Evolutionary conservation across 1,284 basidiomycete genomes (phyloP).

Genomic region (Marasmius tenuissimus): DNA sequence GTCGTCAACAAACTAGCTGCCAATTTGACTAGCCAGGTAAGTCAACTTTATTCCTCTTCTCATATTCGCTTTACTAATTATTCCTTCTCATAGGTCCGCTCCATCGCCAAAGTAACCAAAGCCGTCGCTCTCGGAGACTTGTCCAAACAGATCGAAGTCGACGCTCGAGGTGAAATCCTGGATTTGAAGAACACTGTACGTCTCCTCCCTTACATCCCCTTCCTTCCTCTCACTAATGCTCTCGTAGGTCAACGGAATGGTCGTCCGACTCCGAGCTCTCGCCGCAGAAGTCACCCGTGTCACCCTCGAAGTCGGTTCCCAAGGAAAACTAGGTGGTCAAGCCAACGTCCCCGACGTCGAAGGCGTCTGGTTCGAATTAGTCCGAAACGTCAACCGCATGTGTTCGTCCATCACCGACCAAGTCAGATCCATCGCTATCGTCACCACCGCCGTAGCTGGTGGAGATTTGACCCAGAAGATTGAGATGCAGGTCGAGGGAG

Average conservation of each 20-base stretch:
- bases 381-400: conserved; percentile 89
- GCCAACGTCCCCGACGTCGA: conserved; percentile 93
- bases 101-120: conserved; percentile 96
- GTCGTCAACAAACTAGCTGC: conserved; percentile 93
- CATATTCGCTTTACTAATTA: not conserved
- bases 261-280: conserved; percentile 68
- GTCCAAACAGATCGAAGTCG: conserved; percentile 95
- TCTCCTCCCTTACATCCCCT: not conserved
- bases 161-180: conserved; percentile 94
- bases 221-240: not conserved
- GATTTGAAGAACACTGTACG: conserved; percentile 87
- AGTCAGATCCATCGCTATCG: conserved; percentile 89
- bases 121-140: conserved; percentile 96
- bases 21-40: conserved; percentile 86
- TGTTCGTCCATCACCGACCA: conserved; percentile 92
- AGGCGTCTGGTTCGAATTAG: conserved; percentile 93
- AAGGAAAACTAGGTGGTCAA: conserved; percentile 89
- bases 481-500: conserved; percentile 89
- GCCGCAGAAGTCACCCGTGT: conserved; percentile 97
- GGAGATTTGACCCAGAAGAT: conserved; percentile 92
- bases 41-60: conserved; percentile 4
- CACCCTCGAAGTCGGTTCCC: conserved; percentile 87
- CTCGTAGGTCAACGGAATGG: conserved; percentile 88
- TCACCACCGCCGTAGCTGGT: conserved; percentile 90
- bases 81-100: conserved; percentile 60